Conservation (phyloP, 2,329 filamentous ascomycete species). For the Zasmidium cellare region DNA sequence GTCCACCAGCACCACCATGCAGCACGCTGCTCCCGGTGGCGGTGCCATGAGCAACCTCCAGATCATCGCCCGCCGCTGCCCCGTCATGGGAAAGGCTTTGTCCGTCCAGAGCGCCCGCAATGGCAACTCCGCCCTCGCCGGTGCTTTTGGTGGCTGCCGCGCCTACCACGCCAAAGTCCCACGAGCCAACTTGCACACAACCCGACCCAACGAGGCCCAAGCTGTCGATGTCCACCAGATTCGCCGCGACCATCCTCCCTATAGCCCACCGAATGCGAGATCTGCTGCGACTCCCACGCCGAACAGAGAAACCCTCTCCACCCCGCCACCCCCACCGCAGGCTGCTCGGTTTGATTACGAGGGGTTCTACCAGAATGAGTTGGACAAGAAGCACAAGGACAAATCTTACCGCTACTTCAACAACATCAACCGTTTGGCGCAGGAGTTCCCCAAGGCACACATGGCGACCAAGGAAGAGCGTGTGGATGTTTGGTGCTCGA, state of each 20-base stretch:
- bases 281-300: constrained; percentile 25
- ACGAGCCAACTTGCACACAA: constrained; percentile 80
- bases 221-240: constrained; percentile 60
- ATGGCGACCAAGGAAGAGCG: constrained; percentile 79
- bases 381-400: constrained; percentile 99
- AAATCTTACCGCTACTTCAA: constrained; percentile 99
- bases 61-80: constrained; percentile 89
- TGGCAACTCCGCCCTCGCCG: constrained; percentile 46
- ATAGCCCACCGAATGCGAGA: constrained; percentile 16
- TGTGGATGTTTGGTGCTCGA: constrained; percentile 98
- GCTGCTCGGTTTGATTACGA: constrained; percentile 81
- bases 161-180: constrained; percentile 52
- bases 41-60: constrained; percentile 97
- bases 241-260: constrained; percentile 25
- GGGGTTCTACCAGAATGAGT: constrained; percentile 78
- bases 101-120: constrained; percentile 65
- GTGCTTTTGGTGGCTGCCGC: constrained; percentile 51
- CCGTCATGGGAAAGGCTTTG: constrained; percentile 97
- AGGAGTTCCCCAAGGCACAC: constrained; percentile 93
- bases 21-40: constrained; percentile 67
- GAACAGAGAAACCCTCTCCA: constrained; percentile 34
- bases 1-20: constrained; percentile 68
- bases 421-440: constrained; percentile 97
- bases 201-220: constrained; percentile 72
- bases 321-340: constrained; percentile 50